Percentiles rank a stretch among this genome's conserved stretches.
These are phyloP conservation scores for Phlebiopsis flavidoalba DNA, from an alignment of 768 basidiomycete species.

Conservation along the genomic window DNA sequence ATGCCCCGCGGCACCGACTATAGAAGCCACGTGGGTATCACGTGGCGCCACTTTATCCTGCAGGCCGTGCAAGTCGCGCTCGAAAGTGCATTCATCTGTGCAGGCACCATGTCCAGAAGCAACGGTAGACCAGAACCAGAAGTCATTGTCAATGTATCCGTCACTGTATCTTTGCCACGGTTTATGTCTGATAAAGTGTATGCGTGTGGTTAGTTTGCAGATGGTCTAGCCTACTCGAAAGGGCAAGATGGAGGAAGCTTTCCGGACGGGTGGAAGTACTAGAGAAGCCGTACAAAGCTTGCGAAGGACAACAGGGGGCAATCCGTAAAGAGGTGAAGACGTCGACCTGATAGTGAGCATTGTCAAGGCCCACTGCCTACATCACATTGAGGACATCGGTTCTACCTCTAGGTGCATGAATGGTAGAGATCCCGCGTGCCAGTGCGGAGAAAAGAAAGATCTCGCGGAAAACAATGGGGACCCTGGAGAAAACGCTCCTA, in stretches of 20 bases:
- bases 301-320: slow-evolving; percentile 39
- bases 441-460: slow-evolving; percentile 60
- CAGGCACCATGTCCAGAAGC: slow-evolving; percentile 19
- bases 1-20: slow-evolving; percentile 10
- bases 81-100: background rate
- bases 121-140: slow-evolving; percentile 61
- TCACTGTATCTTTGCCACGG: background rate
- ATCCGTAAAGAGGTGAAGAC: slow-evolving; percentile 51
- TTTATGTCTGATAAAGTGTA: background rate
- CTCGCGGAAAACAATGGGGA: slow-evolving; percentile 50
- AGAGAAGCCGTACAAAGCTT: slow-evolving; percentile 48
- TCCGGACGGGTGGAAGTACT: slow-evolving; percentile 45
- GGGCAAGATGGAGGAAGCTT: slow-evolving; percentile 60
- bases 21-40: slow-evolving; percentile 9
- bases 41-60: slow-evolving; percentile 1
- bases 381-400: background rate
- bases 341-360: slow-evolving; percentile 55
- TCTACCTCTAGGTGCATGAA: slow-evolving; percentile 45
- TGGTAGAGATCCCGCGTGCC: slow-evolving; percentile 53
- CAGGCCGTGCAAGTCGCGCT: background rate
- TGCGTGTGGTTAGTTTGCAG: slow-evolving; percentile 45
- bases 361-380: background rate
- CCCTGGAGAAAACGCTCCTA: slow-evolving; percentile 42
- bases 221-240: slow-evolving; percentile 68
- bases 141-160: slow-evolving; percentile 64